Percentiles rank a stretch among this genome's conserved stretches.
These are phyloP conservation scores for Cryptococcus sp. DNA, from an alignment of 1,284 basidiomycete species.

Conservation along the genomic window DNA sequence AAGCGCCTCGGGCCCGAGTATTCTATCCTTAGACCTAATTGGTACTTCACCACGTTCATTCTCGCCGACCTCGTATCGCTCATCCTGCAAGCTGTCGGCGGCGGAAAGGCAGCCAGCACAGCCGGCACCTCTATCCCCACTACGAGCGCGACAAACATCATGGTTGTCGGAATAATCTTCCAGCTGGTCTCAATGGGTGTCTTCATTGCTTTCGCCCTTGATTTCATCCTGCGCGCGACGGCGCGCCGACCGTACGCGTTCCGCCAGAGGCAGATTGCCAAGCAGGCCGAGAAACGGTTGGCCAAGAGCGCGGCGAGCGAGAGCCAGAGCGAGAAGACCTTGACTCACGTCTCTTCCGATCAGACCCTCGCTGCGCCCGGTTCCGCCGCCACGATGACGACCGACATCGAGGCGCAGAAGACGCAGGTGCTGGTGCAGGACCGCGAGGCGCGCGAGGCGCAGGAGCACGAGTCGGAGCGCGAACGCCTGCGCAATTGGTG, in stretches of 20 bases:
- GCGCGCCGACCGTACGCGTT: constrained; percentile 27
- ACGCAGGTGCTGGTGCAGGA: neutral
- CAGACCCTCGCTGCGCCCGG: constrained; percentile 1
- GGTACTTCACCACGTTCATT: constrained; percentile 48
- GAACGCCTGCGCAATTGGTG: constrained; percentile 28
- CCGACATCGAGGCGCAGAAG: constrained; percentile 8
- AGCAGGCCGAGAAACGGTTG: neutral
- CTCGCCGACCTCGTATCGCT: constrained; percentile 49
- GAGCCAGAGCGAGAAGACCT: constrained; percentile 2
- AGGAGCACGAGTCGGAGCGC: constrained; percentile 5
- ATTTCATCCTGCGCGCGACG: constrained; percentile 35
- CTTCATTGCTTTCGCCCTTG: constrained; percentile 35
- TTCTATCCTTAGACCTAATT: constrained; percentile 42
- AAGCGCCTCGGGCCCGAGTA: constrained; percentile 42
- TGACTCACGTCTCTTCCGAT: constrained; percentile 8
- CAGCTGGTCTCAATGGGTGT: constrained; percentile 43
- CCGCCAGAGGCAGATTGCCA: neutral
- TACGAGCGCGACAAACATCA: constrained; percentile 22
- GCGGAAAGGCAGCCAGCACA: constrained; percentile 38
- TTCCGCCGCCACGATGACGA: neutral
- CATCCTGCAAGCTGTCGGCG: constrained; percentile 51
- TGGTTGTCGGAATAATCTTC: constrained; percentile 38
- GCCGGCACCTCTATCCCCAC: constrained; percentile 12
- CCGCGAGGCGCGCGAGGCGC: no score
- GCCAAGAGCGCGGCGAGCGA: neutral